Conservation (phyloP, 805 yeast species). For the Schwanniomyces occidentalis region DNA sequence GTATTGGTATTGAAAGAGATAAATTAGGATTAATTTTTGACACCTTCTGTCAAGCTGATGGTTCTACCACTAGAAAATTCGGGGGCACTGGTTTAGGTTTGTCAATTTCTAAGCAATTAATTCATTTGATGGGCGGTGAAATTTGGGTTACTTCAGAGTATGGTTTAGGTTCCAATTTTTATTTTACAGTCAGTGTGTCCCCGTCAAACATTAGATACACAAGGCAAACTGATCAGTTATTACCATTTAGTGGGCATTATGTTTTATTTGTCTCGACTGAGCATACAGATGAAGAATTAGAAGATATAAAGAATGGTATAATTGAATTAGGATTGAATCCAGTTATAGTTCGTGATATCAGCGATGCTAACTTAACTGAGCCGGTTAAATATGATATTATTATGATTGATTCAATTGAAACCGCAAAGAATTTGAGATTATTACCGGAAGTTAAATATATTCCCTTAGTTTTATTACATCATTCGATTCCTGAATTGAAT, state of each 20-base stretch:
- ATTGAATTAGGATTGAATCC: conserved; percentile 61
- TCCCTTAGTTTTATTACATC: conserved; percentile 78
- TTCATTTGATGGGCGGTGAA: conserved; percentile 91
- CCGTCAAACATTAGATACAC: conserved; percentile 64
- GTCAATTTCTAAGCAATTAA: conserved; percentile 82
- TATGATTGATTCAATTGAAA: conserved; percentile 76
- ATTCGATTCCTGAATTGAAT: conserved; percentile 72
- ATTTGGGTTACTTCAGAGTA: conserved; percentile 85
- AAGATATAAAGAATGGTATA: conserved; percentile 53
- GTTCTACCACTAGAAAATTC: conserved; percentile 87
- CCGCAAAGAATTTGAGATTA: conserved; percentile 66
- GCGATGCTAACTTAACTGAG: conserved; percentile 55
- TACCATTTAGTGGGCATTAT: conserved; percentile 71
- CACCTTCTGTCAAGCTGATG: conserved; percentile 92
- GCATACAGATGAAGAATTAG: conserved; percentile 51
- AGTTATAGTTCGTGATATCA: conserved; percentile 54
- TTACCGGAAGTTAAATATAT: conserved; percentile 80
- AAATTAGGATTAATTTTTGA: conserved; percentile 84
- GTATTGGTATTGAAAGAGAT: conserved; percentile 86
- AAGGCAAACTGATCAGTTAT: conserved; percentile 64
- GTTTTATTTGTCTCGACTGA: conserved; percentile 70
- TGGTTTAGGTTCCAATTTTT: conserved; percentile 81
- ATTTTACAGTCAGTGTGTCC: conserved; percentile 76
- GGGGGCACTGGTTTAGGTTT: conserved; percentile 93
- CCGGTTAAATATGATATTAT: conserved; percentile 75